Percentiles rank a stretch among this genome's conserved stretches.
phyloP scores from a whole-genome alignment of 305 asterid species.

The Plantago lanceolata region DNA sequence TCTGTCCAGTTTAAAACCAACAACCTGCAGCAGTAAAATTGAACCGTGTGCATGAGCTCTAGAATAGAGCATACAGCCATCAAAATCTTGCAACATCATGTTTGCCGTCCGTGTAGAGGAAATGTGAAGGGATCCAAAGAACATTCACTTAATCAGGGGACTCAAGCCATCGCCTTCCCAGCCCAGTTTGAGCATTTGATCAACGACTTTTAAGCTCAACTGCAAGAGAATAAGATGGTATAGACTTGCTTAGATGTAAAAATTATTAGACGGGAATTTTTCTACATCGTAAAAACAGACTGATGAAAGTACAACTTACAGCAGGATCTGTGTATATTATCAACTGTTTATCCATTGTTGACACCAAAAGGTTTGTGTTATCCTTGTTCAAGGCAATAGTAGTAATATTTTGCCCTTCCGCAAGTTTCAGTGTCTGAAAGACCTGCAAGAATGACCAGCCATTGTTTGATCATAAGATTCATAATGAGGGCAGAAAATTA shows the following conservation, averaged over 20 bases:
- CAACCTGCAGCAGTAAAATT: slow-evolving; percentile 12
- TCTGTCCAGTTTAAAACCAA: background rate
- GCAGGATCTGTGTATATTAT: slow-evolving; percentile 89
- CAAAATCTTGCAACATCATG: slow-evolving; percentile 5
- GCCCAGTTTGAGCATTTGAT: slow-evolving; percentile 94
- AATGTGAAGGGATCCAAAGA: slow-evolving; percentile 9
- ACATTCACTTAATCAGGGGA: slow-evolving; percentile 60
- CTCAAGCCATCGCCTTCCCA: slow-evolving; percentile 95
- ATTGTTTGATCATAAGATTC: slow-evolving; percentile 22
- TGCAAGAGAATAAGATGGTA: slow-evolving; percentile 32
- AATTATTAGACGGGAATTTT: background rate
- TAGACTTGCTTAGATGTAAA: too few species aligned
- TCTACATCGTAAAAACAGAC: slow-evolving; percentile 12
- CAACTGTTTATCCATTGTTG: slow-evolving; percentile 81
- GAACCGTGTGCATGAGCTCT: slow-evolving; percentile 8
- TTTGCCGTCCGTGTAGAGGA: slow-evolving; percentile 7
- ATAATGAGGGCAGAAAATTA: slow-evolving; percentile 5
- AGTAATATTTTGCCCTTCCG: slow-evolving; percentile 69
- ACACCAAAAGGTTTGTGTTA: slow-evolving; percentile 81
- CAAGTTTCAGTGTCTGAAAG: slow-evolving; percentile 59
- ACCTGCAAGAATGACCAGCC: slow-evolving; percentile 41
- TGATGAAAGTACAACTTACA: slow-evolving; percentile 47
- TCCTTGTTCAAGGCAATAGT: slow-evolving; percentile 74
- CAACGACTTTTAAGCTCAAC: slow-evolving; percentile 97
- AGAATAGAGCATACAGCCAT: slow-evolving; percentile 13